Evolutionary conservation across 1,284 basidiomycete species (phyloP), one percentile per base, ranked within the genome.

Genomic region (Lentinus polychrous): DNA sequence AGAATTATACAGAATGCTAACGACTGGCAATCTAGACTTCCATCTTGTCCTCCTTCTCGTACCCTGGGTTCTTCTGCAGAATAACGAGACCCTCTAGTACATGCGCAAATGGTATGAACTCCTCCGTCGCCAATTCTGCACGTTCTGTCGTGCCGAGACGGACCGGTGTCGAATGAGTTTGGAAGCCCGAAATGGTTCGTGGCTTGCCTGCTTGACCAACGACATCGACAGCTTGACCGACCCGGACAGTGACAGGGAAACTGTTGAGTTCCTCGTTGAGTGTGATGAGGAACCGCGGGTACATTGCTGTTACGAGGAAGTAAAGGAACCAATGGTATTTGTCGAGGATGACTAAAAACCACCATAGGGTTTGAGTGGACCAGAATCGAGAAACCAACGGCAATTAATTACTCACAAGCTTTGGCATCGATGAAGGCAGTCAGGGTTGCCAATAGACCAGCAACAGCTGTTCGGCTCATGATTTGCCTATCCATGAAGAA

Each of bases 321-420:
- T 91, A 99, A 48, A 99, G 71, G 92, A 98, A 95, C 96, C 96
- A 99, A 68, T 98, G 95, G 55, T 90, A 87, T 66, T 88, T 94
- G 64, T 94, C 93, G 24, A 99, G 78, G 2, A 99, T 76, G 63
- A 96, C 91, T 92, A 56, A 43, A 18, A n/a, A n/a, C n/a, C n/a
- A n/a, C n/a, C 45, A 47, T 46, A 55, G 33, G 49, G 27, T 39
- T 46, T 43, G 23, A 36, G 35, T 15, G 35, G n/a, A 37, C 48
- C 53, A 15, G n/a, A 39, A 39, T 32, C 22, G 22, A 46, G 35
- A 50, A 18, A 20, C n/a, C n/a, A 7, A 17, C 11, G 14, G 35
- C 20, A 49, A 49, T 20, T 14, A 38, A 18, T 32, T 12, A 81
- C 91, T 77, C 62, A 94, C 93, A 96, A 52, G 81, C 78, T 69